Percentiles rank a stretch among this genome's conserved stretches.
These are phyloP conservation scores for Pseudomonodictys pantanalensis DNA, from an alignment of 495 filamentous ascomycete genomes.

Conservation along the genomic window DNA sequence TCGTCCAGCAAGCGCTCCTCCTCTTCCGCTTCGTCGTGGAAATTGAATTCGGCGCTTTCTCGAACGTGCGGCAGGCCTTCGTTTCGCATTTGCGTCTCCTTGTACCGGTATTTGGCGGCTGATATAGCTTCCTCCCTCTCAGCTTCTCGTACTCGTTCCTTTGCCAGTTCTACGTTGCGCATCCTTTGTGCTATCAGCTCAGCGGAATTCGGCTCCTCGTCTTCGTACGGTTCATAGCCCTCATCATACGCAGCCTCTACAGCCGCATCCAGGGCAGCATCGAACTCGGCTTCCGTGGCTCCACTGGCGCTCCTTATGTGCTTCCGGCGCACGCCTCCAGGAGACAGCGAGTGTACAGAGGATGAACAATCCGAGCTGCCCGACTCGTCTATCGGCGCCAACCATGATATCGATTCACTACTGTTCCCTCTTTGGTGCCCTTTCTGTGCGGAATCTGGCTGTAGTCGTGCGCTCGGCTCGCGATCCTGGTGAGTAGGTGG, in stretches of 20 bases:
- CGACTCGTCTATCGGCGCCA: conserved; percentile 96
- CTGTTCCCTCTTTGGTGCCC: conserved; percentile 57
- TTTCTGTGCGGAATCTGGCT: conserved; percentile 32
- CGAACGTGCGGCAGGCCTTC: conserved; percentile 41
- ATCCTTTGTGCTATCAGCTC: conserved; percentile 31
- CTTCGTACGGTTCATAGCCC: conserved; percentile 73
- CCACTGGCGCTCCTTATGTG: conserved; percentile 65
- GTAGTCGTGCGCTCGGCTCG: conserved; percentile 37
- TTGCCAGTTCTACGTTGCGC: conserved; percentile 70
- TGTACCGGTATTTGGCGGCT: conserved; percentile 52
- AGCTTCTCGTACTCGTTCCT: conserved; percentile 73
- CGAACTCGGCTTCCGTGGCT: conserved; percentile 86
- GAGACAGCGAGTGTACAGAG: conserved; percentile 77
- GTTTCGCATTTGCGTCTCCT: conserved; percentile 46
- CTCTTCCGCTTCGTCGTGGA: conserved; percentile 77
- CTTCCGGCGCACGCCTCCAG: conserved; percentile 65
- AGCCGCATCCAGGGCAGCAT: conserved; percentile 91
- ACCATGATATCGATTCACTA: conserved; percentile 82
- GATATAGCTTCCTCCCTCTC: conserved; percentile 66
- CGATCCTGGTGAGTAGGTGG: conserved; percentile 10
- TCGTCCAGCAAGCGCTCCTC: conserved; percentile 91
- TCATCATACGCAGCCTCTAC: conserved; percentile 96
- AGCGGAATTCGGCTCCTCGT: conserved; percentile 32
- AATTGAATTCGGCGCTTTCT: conserved; percentile 45
- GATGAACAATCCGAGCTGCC: conserved; percentile 70